These are phyloP conservation scores for Takakia lepidozioides DNA, from an alignment of 225 moss, liverwort and hornwort species.

Conservation along the genomic window DNA sequence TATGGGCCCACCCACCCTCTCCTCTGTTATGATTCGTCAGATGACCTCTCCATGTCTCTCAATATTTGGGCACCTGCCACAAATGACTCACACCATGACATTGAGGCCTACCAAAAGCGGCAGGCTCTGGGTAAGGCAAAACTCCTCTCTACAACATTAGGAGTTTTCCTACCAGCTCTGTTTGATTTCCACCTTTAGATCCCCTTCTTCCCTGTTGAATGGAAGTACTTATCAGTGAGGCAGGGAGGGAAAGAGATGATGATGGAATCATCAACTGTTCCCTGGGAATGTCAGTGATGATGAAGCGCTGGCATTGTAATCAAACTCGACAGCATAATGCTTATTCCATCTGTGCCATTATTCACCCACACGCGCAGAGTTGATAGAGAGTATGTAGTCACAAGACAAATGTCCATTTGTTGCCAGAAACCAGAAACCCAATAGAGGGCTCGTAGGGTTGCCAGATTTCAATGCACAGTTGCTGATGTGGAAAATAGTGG, in stretches of 20 bases:
- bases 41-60: conserved; percentile 23
- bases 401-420: background rate
- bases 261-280: no score
- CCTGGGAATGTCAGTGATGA: background rate
- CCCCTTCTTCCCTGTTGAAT: background rate
- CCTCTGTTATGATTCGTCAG: conserved; percentile 45
- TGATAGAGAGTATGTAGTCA: background rate
- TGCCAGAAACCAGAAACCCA: no score
- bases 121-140: conserved; percentile 63
- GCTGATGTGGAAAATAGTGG: conserved; percentile 14
- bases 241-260: no score
- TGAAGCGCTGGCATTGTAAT: background rate
- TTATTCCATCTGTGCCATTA: background rate
- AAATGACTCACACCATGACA: conserved; percentile 34
- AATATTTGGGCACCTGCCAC: conserved; percentile 17
- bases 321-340: background rate
- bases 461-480: conserved; percentile 3
- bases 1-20: conserved; percentile 67
- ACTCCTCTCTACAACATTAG: no score
- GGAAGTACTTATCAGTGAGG: no score
- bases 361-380: no score
- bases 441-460: no score
- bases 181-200: no score
- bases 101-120: conserved; percentile 67
- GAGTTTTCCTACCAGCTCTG: no score